Base-by-base conservation (phyloP, 2,329 filamentous ascomycete genomes). In the Alternaria conjuncta region DNA sequence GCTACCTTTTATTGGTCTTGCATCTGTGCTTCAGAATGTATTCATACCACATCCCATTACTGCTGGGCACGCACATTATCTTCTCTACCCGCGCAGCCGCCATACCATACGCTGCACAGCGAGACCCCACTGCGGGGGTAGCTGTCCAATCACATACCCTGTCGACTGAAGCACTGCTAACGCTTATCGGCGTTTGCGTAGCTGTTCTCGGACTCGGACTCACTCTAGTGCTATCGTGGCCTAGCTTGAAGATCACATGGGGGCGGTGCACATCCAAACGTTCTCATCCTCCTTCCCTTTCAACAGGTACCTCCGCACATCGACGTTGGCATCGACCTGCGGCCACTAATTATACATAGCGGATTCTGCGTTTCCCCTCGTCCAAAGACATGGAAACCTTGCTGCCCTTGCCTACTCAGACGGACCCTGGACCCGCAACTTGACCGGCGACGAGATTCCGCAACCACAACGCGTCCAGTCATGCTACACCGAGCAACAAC, bases 361-460 rank as follows among this genome's bases (percentile, higher is more conserved):
- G 15, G 36, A 41, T 2, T 18, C 15, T 5, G n/a, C 15, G 0
- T 3, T 41, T 3, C 36, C 36, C 15, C 36, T 41, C 9, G 2
- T 41, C 15, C 1, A 18, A 2, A 2, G 15, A 0, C 36, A 41
- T 0, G 36, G 36, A 41, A 41, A 10, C 1, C 2, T 0, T 41
- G 2, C 36, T 18, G 15, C 36, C 36, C 15, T 8, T 10, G 15
- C 2, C 1, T 2, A 41, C 15, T 2, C 9, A 0, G 1, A 0
- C 2, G 36, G 1, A 18, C 36, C 36, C 36, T 41, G 36, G 36
- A 41, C 36, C 2, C 2, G 2, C 36, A 2, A 5, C 36, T 41
- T 41, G n/a, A 41, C 2, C 36, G n/a, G 36, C 36, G n/a, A 41
- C 15, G 36, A 41, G 9, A 18, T 41, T 41, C 36, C 44, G 8